Conservation (phyloP, 2,329 filamentous ascomycete genomes). For the Pseudocercospora pini-densiflorae region DNA sequence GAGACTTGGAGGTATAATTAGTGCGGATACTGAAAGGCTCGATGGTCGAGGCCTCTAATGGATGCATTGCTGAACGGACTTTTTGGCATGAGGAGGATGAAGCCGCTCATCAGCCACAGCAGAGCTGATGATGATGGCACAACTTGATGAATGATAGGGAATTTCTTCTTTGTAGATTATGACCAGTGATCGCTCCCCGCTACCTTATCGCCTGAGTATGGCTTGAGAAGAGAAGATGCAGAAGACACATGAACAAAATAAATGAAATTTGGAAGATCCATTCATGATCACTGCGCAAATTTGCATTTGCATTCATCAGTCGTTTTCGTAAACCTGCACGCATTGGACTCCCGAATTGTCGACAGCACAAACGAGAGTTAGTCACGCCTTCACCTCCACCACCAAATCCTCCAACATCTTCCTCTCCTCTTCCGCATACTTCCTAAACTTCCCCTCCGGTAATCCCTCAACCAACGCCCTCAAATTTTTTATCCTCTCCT, state of each 20-base stretch:
- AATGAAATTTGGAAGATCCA: slow-evolving; percentile 5
- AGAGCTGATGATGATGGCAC: background rate
- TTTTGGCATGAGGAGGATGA: background rate
- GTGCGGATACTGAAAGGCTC: background rate
- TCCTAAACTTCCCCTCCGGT: too few relatives aligned
- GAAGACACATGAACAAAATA: background rate
- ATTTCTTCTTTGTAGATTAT: background rate
- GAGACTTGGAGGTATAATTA: slow-evolving; percentile 37
- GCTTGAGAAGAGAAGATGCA: background rate
- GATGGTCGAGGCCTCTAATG: background rate
- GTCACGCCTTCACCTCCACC: too few relatives aligned
- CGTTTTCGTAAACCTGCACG: too few relatives aligned
- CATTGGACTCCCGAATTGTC: too few relatives aligned
- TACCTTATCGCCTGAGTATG: background rate
- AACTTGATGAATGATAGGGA: background rate
- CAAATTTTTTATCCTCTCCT: too few relatives aligned
- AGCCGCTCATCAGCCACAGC: background rate
- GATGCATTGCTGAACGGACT: background rate
- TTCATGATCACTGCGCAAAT: background rate
- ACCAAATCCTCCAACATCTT: too few relatives aligned
- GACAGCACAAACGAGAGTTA: too few relatives aligned
- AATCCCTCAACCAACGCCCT: too few relatives aligned
- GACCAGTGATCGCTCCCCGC: background rate
- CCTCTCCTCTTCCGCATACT: too few relatives aligned
- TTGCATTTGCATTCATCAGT: too few relatives aligned